phyloP scores from a whole-genome alignment of 176 grass and related monocot species.

The Dactylis glomerata region DNA sequence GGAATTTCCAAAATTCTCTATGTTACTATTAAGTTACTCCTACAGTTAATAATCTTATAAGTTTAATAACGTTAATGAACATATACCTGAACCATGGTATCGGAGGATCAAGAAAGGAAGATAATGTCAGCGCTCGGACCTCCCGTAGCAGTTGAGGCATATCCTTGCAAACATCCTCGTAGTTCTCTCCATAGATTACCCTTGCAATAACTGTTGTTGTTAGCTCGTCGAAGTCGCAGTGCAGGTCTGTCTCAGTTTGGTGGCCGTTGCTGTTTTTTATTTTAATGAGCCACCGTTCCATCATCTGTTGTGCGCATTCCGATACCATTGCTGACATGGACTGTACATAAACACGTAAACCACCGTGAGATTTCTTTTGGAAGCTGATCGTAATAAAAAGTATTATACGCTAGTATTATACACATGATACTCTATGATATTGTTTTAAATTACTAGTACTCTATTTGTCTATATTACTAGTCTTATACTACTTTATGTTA shows the following conservation, averaged over 20 bases:
- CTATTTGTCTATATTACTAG: no score
- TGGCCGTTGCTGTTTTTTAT: background rate
- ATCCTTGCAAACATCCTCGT: conserved; percentile 10
- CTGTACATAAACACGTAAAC: background rate
- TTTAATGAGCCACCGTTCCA: background rate
- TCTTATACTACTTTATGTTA: no score
- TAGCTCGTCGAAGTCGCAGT: conserved; percentile 36
- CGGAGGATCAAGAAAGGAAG: conserved; percentile 11
- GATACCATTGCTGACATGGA: conserved; percentile 6
- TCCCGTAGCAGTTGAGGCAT: background rate
- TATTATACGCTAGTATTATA: no score
- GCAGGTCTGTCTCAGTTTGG: conserved; percentile 35
- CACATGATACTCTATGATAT: no score
- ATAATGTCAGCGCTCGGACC: conserved; percentile 3
- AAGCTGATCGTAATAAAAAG: no score
- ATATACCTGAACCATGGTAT: conserved; percentile 14
- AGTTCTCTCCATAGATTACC: conserved; percentile 37
- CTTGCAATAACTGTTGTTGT: conserved; percentile 31
- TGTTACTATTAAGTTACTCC: no score
- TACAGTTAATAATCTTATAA: no score
- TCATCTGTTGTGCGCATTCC: conserved; percentile 9
- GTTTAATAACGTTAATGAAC: no score
- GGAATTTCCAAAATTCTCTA: no score
- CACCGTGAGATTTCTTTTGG: no score
- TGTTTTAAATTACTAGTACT: no score